Conservation (phyloP, 768 basidiomycete genomes). For the Lactarius akahatsu region DNA sequence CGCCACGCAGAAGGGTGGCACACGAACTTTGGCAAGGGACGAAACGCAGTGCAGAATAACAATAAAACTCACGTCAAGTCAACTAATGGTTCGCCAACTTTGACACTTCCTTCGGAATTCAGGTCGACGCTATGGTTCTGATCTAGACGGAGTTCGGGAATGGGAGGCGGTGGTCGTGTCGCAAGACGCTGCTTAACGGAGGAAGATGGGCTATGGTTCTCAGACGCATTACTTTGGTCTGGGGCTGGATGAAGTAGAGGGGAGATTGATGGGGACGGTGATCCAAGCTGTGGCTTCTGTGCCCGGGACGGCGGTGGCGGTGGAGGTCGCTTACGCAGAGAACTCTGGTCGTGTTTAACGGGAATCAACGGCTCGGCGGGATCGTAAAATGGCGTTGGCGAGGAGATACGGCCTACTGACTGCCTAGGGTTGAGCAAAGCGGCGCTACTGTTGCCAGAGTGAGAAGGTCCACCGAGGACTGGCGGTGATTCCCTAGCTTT, state of each 20-base stretch:
- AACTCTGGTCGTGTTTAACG: conserved; percentile 9
- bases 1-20: not conserved
- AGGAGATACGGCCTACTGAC: conserved; percentile 12
- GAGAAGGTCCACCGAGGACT: conserved; percentile 5
- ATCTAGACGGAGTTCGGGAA: conserved; percentile 22
- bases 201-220: conserved; percentile 16
- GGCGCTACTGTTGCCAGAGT: conserved; percentile 2
- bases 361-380: conserved; percentile 2
- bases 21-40: not conserved
- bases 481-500: conserved; percentile 15
- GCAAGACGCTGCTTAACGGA: conserved; percentile 22
- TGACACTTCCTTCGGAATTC: not conserved
- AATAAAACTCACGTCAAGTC: conserved; percentile 13
- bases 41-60: not conserved
- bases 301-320: conserved; percentile 20
- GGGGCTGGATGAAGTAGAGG: conserved; percentile 13
- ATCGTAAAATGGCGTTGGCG: conserved; percentile 9
- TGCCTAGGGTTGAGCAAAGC: conserved; percentile 4
- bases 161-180: conserved; percentile 17
- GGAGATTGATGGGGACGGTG: conserved; percentile 21
- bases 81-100: not conserved
- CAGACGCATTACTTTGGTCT: conserved; percentile 2
- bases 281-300: conserved; percentile 20
- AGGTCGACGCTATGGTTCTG: not conserved
- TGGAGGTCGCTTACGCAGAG: conserved; percentile 23